Evolutionary conservation across 257 asterid species (phyloP).

Genomic region (Lantana camara): DNA sequence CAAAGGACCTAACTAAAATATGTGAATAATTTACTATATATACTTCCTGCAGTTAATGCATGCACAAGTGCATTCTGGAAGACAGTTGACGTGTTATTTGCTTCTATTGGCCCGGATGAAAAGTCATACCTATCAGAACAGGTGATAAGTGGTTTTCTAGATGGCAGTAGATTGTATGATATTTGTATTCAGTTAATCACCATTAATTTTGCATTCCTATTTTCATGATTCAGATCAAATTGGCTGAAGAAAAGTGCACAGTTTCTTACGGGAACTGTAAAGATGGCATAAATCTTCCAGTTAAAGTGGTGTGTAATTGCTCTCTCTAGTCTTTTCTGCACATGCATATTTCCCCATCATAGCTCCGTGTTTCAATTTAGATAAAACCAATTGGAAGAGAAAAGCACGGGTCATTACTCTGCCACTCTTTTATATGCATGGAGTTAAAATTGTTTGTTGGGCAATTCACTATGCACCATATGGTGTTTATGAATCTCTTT

Average conservation of each 20-base stretch:
- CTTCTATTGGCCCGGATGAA: slow-evolving; percentile 67
- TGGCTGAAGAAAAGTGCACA: slow-evolving; percentile 60
- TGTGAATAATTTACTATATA: slow-evolving; percentile 16
- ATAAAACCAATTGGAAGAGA: too few species aligned
- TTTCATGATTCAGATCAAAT: slow-evolving; percentile 57
- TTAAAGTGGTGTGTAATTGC: slow-evolving; percentile 34
- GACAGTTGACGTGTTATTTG: slow-evolving; percentile 67
- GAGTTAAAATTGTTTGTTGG: background rate
- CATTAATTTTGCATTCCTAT: too few species aligned
- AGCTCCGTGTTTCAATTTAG: too few species aligned
- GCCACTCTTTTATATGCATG: too few species aligned
- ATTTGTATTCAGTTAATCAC: too few species aligned
- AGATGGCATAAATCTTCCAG: slow-evolving; percentile 46
- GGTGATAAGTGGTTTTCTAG: slow-evolving; percentile 45
- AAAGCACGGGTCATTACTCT: too few species aligned
- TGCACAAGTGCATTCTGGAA: slow-evolving; percentile 87
- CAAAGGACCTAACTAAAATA: too few species aligned
- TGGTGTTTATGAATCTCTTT: background rate
- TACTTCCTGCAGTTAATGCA: slow-evolving; percentile 58
- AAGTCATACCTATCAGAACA: slow-evolving; percentile 60
- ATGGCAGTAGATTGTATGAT: too few species aligned
- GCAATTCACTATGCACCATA: slow-evolving; percentile 3
- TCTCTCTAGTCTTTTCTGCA: too few species aligned
- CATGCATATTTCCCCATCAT: too few species aligned
- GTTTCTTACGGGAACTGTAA: slow-evolving; percentile 42